Conservation (phyloP, 1,284 basidiomycete species). For the Moesziomyces globuligerus region DNA sequence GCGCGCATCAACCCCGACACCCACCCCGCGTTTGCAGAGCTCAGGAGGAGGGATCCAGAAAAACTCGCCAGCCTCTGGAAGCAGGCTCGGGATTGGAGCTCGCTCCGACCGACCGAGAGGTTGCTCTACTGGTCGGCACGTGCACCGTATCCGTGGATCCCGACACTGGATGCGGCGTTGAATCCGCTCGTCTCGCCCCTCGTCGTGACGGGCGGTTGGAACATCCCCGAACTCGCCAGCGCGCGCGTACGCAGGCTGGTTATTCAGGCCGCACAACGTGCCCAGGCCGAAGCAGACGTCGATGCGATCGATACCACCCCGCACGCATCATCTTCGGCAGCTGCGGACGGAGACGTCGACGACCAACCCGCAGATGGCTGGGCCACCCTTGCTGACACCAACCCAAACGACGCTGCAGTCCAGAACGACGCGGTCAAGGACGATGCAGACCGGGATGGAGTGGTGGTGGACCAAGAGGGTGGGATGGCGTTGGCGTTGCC, state of each 20-base stretch:
- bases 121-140: conserved; percentile 21
- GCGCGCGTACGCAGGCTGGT: background rate
- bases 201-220: conserved; percentile 19
- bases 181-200: conserved; percentile 23
- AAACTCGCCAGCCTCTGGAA: conserved; percentile 31
- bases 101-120: conserved; percentile 35
- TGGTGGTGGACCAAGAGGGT: too few relatives aligned
- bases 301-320: background rate
- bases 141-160: conserved; percentile 30
- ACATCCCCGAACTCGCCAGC: conserved; percentile 15
- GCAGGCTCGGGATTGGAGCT: conserved; percentile 22
- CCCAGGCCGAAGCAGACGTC: conserved; percentile 1
- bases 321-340: too few relatives aligned
- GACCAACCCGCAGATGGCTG: conserved; percentile 15
- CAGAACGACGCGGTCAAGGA: too few relatives aligned
- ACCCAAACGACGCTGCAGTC: background rate
- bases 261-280: background rate
- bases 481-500: background rate
- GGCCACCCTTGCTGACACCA: background rate
- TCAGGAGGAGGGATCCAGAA: conserved; percentile 12
- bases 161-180: conserved; percentile 1
- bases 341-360: conserved; percentile 5
- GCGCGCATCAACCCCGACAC: conserved; percentile 22
- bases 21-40: conserved; percentile 23
- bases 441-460: too few relatives aligned